Evolutionary conservation across 2,329 filamentous ascomycete species (phyloP).

Genomic region (Aspergillus puulaauensis): DNA sequence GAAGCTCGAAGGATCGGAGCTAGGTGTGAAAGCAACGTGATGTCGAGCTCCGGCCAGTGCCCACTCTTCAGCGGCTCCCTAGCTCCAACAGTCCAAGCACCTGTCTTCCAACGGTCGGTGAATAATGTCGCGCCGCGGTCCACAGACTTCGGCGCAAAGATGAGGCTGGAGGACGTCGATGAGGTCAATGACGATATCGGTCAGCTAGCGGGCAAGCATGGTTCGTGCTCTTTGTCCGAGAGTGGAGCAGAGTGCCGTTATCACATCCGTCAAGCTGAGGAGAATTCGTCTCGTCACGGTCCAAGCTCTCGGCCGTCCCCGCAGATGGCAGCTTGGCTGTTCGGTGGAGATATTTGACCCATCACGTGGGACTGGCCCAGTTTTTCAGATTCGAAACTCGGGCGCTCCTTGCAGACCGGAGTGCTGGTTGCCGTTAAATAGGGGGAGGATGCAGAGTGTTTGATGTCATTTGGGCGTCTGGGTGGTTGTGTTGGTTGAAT

Average conservation of each 20-base stretch:
- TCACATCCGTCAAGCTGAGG: slow-evolving; percentile 1
- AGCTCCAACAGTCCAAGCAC: background rate
- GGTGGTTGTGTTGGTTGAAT: background rate
- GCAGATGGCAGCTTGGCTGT: background rate
- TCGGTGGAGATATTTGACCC: background rate
- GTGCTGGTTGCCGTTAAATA: background rate
- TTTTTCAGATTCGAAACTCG: background rate
- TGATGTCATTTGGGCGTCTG: background rate
- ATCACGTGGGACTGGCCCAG: background rate
- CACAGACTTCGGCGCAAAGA: background rate
- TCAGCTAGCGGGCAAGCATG: background rate
- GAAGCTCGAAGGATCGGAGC: background rate
- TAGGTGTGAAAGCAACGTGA: background rate
- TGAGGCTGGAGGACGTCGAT: background rate
- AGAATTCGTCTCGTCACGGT: background rate
- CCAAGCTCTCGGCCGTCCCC: background rate
- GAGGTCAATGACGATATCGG: background rate
- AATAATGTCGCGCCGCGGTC: background rate
- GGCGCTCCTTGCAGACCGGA: background rate
- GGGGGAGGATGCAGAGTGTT: background rate
- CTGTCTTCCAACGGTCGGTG: background rate
- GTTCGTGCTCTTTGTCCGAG: background rate
- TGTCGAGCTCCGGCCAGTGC: too few relatives aligned
- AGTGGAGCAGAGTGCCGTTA: slow-evolving; percentile 4
- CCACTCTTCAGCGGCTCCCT: background rate